These are phyloP conservation scores for Exophiala mesophila DNA, from an alignment of 2,329 filamentous ascomycete genomes.

Conservation along the genomic window DNA sequence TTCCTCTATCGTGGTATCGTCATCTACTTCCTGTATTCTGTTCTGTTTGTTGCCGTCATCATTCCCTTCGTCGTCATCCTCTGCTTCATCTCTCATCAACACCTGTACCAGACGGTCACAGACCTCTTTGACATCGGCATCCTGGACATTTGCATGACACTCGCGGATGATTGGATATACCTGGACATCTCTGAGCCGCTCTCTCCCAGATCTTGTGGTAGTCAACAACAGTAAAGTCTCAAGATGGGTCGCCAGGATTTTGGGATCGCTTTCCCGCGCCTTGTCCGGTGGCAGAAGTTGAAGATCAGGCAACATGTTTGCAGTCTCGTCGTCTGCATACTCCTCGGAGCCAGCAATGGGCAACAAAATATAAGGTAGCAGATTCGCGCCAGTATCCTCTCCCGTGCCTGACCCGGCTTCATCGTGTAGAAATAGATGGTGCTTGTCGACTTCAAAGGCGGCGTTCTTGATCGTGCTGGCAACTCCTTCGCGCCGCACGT, in stretches of 20 bases:
- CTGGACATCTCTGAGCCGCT: constrained; percentile 67
- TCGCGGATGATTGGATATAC: constrained; percentile 89
- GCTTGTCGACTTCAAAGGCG: constrained; percentile 72
- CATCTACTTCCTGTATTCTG: constrained; percentile 41
- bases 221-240: constrained; percentile 83
- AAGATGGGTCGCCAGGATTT: constrained; percentile 78
- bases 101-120: constrained; percentile 89
- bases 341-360: constrained; percentile 86
- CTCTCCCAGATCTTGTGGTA: constrained; percentile 69
- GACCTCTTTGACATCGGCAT: constrained; percentile 75
- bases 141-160: constrained; percentile 69
- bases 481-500: constrained; percentile 85
- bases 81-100: constrained; percentile 73
- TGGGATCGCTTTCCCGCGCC: constrained; percentile 68
- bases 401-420: constrained; percentile 44
- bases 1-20: constrained; percentile 44
- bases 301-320: constrained; percentile 82
- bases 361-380: constrained; percentile 82
- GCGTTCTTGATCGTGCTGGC: constrained; percentile 93
- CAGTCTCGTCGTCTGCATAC: constrained; percentile 78
- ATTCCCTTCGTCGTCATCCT: constrained; percentile 39
- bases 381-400: constrained; percentile 43
- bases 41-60: constrained; percentile 42
- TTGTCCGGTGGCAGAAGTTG: constrained; percentile 89
- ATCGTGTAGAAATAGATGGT: constrained; percentile 65